A percentile compares a stretch with the other conserved stretches of the same genome.
Conservation (phyloP, 495 filamentous ascomycete genomes). For the Bryoglossum gracile region DNA sequence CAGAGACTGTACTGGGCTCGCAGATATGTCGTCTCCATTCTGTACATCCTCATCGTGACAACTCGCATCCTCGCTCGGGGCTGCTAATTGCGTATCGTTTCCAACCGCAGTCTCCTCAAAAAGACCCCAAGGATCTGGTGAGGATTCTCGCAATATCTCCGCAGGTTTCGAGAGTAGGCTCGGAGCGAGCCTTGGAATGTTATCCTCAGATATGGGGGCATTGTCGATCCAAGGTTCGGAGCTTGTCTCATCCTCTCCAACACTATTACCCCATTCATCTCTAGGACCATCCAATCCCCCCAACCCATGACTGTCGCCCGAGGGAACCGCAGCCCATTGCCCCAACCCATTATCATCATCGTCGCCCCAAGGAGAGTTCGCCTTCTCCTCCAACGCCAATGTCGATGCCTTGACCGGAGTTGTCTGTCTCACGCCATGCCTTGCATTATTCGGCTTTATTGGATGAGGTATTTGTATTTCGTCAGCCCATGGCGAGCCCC, state of each 20-base stretch:
- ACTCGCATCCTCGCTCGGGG: neutral
- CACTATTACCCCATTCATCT: neutral
- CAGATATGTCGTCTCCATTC: neutral
- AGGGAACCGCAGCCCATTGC: slow-evolving; percentile 26
- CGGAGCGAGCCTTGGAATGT: slow-evolving; percentile 1
- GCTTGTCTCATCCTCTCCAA: neutral
- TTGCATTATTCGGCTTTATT: neutral
- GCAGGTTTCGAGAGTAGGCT: slow-evolving; percentile 7
- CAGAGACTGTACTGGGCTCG: neutral
- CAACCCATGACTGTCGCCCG: slow-evolving; percentile 4
- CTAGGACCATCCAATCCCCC: slow-evolving; percentile 8
- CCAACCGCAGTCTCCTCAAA: neutral
- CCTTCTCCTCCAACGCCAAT: slow-evolving; percentile 11
- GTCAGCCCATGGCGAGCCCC: slow-evolving; percentile 46
- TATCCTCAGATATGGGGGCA: neutral
- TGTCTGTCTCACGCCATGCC: neutral
- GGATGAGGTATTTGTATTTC: slow-evolving; percentile 17
- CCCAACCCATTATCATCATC: slow-evolving; percentile 31
- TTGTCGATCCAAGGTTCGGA: slow-evolving; percentile 8
- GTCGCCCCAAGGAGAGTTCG: slow-evolving; percentile 20
- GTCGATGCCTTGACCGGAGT: slow-evolving; percentile 11
- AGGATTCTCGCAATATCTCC: slow-evolving; percentile 34
- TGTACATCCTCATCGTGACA: neutral
- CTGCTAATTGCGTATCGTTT: no score
- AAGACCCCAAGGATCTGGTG: slow-evolving; percentile 40